Evolutionary conservation across 345 rosid species (phyloP).

Genomic region (Psidium guajava): DNA sequence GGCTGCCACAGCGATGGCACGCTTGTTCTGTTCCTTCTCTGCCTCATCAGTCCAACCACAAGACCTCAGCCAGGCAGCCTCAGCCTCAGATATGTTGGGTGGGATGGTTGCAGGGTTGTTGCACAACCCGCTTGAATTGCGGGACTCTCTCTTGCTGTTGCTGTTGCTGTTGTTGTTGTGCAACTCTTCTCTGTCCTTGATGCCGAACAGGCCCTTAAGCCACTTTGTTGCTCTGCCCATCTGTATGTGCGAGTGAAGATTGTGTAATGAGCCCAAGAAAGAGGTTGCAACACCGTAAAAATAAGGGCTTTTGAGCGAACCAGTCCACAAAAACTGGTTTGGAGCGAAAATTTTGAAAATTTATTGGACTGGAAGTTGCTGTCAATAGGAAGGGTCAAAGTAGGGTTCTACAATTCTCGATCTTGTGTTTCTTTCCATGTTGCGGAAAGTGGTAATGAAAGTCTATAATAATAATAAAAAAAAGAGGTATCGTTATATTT

Average conservation of each 20-base stretch:
- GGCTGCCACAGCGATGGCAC: conserved; percentile 60
- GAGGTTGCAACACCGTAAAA: neutral
- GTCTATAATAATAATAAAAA: neutral
- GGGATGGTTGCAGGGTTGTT: conserved; percentile 23
- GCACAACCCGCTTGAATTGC: conserved; percentile 11
- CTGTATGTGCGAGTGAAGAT: neutral
- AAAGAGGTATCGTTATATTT: neutral
- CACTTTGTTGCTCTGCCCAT: conserved; percentile 81
- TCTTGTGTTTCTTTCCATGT: conserved; percentile 5
- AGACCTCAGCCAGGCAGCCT: conserved; percentile 42
- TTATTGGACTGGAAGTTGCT: neutral
- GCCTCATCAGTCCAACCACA: conserved; percentile 34
- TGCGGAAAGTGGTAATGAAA: conserved; percentile 11
- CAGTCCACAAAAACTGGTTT: neutral
- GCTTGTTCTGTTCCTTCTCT: conserved; percentile 59
- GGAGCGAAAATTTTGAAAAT: neutral
- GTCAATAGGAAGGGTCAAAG: neutral
- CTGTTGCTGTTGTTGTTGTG: conserved; percentile 15
- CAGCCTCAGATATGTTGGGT: conserved; percentile 27
- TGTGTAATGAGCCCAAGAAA: neutral
- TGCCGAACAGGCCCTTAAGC: conserved; percentile 69
- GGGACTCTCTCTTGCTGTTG: conserved; percentile 10
- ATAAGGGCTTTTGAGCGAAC: neutral
- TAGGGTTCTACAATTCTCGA: conserved; percentile 10
- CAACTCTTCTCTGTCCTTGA: conserved; percentile 24